Conservation (phyloP, 225 moss, liverwort and hornwort genomes). For the Bryoerythrophyllum caledonicum region DNA sequence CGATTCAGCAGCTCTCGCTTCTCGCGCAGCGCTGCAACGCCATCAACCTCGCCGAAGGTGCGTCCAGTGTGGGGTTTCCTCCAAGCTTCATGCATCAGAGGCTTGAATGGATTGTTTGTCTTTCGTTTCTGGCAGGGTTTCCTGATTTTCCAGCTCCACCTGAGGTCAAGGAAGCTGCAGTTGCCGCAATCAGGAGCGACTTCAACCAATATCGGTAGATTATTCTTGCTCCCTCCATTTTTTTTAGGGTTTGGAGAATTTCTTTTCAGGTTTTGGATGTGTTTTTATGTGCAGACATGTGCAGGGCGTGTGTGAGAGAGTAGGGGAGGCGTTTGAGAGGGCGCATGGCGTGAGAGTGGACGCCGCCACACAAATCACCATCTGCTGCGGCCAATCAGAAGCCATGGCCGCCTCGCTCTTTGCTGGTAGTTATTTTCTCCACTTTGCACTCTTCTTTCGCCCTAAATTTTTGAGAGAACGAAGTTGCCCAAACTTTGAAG, state of each 20-base stretch:
- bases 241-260: no score
- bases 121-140: conserved; percentile 51
- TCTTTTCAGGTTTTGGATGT: no score
- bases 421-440: no score
- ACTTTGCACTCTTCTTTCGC: no score
- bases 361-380: conserved; percentile 70
- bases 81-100: background rate
- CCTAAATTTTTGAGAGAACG: no score
- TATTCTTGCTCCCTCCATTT: conserved; percentile 4
- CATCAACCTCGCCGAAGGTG: conserved; percentile 92
- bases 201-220: conserved; percentile 85
- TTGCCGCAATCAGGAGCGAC: conserved; percentile 70
- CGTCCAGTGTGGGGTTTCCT: background rate
- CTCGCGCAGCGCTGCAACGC: conserved; percentile 78
- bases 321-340: conserved; percentile 66
- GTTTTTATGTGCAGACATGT: conserved; percentile 61
- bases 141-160: conserved; percentile 90
- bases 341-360: conserved; percentile 72
- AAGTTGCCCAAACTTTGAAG: no score
- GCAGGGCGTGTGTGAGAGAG: conserved; percentile 76
- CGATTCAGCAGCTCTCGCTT: conserved; percentile 70
- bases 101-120: background rate
- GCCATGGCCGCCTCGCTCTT: conserved; percentile 82
- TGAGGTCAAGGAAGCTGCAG: conserved; percentile 75
- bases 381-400: conserved; percentile 91